Evolutionary conservation across 257 asterid genomes (phyloP).

Genomic region (Thymus mandschuricus): DNA sequence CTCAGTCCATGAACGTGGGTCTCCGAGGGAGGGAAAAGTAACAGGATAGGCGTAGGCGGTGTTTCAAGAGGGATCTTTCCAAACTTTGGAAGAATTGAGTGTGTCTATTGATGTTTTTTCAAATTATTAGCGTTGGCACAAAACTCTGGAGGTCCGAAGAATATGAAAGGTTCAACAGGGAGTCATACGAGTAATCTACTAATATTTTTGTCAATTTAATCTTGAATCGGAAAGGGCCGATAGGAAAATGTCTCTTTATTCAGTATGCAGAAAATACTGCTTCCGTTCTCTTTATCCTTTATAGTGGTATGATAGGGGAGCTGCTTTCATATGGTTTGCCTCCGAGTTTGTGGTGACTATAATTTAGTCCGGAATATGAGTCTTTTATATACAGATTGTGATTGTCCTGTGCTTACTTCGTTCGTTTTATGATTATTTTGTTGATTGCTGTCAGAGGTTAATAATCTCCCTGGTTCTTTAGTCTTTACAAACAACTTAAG

Average conservation of each 20-base stretch:
- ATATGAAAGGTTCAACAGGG: neutral
- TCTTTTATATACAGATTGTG: neutral
- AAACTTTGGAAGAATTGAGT: constrained; percentile 1
- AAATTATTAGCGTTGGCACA: neutral
- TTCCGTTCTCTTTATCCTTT: neutral
- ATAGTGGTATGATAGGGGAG: neutral
- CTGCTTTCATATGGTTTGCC: constrained; percentile 11
- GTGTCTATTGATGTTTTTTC: neutral
- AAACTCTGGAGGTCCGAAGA: neutral
- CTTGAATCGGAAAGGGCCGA: neutral
- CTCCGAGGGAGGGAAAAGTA: neutral
- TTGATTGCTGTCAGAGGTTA: neutral
- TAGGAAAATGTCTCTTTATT: neutral
- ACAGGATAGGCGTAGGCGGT: neutral
- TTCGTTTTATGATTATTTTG: too few relatives aligned
- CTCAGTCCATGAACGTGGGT: neutral
- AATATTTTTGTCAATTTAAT: neutral
- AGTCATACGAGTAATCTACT: neutral
- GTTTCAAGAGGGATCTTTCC: neutral
- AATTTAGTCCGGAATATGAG: neutral
- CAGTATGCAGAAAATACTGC: neutral
- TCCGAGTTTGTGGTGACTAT: neutral
- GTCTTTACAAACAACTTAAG: neutral
- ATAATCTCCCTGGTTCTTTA: too few relatives aligned
- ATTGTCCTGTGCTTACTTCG: neutral